Percentiles rank a stretch among this genome's conserved stretches.
Conservation (phyloP, 2,329 filamentous ascomycete genomes). For the Coniochaeta sp. region DNA sequence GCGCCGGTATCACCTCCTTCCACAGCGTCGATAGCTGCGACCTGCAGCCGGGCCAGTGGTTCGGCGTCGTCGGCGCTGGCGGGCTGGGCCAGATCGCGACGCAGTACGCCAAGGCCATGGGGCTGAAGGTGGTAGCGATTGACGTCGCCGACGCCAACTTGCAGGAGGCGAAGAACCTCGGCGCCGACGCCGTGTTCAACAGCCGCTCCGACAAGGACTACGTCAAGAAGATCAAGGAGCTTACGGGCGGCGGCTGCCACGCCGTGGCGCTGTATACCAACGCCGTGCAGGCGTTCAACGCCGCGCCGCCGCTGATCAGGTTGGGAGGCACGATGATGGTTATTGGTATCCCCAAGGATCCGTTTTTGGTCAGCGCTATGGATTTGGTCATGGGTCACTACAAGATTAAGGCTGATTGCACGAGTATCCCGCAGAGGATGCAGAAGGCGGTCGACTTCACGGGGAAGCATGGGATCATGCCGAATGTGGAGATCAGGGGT, state of each 20-base stretch:
- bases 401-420: slow-evolving; percentile 32
- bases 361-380: slow-evolving; percentile 27
- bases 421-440: slow-evolving; percentile 33
- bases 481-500: slow-evolving; percentile 28
- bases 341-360: slow-evolving; percentile 30
- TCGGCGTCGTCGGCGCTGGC: slow-evolving; percentile 20
- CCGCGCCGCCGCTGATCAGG: slow-evolving; percentile 26
- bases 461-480: slow-evolving; percentile 31
- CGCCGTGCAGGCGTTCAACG: slow-evolving; percentile 26
- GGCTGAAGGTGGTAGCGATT: slow-evolving; percentile 16
- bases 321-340: slow-evolving; percentile 33
- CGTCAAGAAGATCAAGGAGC: slow-evolving; percentile 28
- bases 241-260: slow-evolving; percentile 31
- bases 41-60: slow-evolving; percentile 27
- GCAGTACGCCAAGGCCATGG: slow-evolving; percentile 19
- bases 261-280: slow-evolving; percentile 34
- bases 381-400: slow-evolving; percentile 31
- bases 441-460: slow-evolving; percentile 35
- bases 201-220: slow-evolving; percentile 29
- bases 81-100: slow-evolving; percentile 19
- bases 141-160: slow-evolving; percentile 36
- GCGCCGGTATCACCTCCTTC: slow-evolving; percentile 41
- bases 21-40: slow-evolving; percentile 29
- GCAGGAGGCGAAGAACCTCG: slow-evolving; percentile 27
- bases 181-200: slow-evolving; percentile 35